Evolutionary conservation across 306 rosid genomes (phyloP).

Genomic region (Rubus parviflorus): DNA sequence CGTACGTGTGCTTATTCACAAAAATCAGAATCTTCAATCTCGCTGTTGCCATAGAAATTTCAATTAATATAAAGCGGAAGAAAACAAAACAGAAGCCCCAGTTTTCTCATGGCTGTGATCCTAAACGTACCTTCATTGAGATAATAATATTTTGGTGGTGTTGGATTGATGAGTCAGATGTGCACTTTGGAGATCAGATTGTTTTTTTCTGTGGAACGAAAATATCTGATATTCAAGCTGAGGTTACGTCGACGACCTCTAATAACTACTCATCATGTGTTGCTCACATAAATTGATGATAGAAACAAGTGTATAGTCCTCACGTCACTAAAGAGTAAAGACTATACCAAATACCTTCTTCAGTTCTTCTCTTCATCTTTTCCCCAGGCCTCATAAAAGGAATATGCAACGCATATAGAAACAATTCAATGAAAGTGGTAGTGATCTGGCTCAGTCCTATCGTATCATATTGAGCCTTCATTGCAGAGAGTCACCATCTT

Average conservation of each 20-base stretch:
- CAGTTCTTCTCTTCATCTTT: too few species aligned
- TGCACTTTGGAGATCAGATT: slow-evolving; percentile 9
- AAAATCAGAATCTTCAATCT: slow-evolving; percentile 27
- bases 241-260: background rate
- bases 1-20: slow-evolving; percentile 18
- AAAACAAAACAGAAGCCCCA: background rate
- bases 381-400: background rate
- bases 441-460: background rate
- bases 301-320: too few species aligned
- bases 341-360: too few species aligned
- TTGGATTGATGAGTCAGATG: slow-evolving; percentile 50
- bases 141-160: slow-evolving; percentile 33
- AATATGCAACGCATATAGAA: background rate
- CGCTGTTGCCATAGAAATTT: slow-evolving; percentile 2
- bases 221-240: background rate
- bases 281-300: too few species aligned
- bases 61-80: background rate
- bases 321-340: too few species aligned
- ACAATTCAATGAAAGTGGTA: background rate
- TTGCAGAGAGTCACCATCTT: background rate
- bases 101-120: slow-evolving; percentile 19
- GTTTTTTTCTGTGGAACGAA: background rate
- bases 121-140: slow-evolving; percentile 24
- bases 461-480: background rate
- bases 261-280: too few species aligned